A percentile compares a stretch with the other conserved stretches of the same genome.
Evolutionary conservation across 495 filamentous ascomycete genomes (phyloP).

Genomic region (Penicillium goetzii): DNA sequence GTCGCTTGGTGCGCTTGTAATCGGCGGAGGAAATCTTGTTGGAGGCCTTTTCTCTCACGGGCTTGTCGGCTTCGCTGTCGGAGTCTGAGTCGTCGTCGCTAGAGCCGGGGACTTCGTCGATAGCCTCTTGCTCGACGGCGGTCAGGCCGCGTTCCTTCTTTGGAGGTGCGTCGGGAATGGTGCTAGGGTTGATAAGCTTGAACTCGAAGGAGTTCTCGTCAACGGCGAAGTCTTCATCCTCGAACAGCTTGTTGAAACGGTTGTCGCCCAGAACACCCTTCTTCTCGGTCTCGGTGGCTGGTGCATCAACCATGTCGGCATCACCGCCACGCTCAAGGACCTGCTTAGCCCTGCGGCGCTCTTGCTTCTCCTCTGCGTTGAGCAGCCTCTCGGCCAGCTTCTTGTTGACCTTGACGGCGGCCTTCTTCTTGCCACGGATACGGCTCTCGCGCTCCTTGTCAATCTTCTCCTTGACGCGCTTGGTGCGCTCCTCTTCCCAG

Average conservation of each 20-base stretch:
- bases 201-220: constrained; percentile 92
- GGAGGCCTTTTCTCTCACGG: constrained; percentile 40
- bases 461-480: constrained; percentile 87
- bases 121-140: constrained; percentile 67
- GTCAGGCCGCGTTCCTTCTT: constrained; percentile 61
- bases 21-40: constrained; percentile 64
- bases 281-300: constrained; percentile 36
- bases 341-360: constrained; percentile 63
- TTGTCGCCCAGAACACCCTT: constrained; percentile 72
- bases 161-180: constrained; percentile 37
- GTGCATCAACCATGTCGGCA: constrained; percentile 47
- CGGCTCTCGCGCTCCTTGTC: constrained; percentile 91
- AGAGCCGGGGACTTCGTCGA: constrained; percentile 52
- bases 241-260: constrained; percentile 87
- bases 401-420: constrained; percentile 87
- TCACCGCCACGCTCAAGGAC: constrained; percentile 61
- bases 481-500: constrained; percentile 85
- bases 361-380: constrained; percentile 77
- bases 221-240: constrained; percentile 89
- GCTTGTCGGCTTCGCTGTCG: constrained; percentile 31
- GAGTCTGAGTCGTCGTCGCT: constrained; percentile 51
- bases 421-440: constrained; percentile 91
- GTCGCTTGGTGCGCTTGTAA: constrained; percentile 52
- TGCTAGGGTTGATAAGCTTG: constrained; percentile 83
- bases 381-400: constrained; percentile 81